Conservation (phyloP, 345 rosid species). For the Carallia brachiata region DNA sequence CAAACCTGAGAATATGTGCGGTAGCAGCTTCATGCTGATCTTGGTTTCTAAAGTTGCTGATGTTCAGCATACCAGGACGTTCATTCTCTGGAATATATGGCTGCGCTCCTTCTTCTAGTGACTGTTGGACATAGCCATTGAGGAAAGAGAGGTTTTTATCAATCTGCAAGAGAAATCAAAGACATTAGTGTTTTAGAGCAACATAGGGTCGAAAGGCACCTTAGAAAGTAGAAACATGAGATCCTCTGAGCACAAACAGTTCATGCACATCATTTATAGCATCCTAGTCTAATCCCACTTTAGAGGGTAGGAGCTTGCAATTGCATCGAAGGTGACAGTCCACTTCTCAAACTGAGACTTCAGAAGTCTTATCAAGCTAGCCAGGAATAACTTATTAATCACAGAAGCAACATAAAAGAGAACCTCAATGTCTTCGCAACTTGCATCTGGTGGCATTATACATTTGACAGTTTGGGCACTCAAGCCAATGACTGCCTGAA, state of each 20-base stretch:
- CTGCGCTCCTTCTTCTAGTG: constrained; percentile 76
- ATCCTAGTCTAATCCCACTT: too few species aligned
- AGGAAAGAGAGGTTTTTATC: constrained; percentile 82
- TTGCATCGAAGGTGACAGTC: background rate
- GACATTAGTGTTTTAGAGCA: background rate
- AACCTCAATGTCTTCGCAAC: constrained; percentile 97
- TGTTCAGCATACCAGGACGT: constrained; percentile 51
- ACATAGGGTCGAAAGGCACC: background rate
- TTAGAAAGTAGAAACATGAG: background rate
- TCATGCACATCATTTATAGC: too few species aligned
- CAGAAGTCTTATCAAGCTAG: background rate
- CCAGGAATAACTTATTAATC: background rate
- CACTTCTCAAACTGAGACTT: background rate
- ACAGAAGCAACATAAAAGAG: background rate
- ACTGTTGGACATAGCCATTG: constrained; percentile 57
- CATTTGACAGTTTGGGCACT: constrained; percentile 63
- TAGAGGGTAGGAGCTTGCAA: background rate
- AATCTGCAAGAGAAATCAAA: constrained; percentile 48
- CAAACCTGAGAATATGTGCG: constrained; percentile 78
- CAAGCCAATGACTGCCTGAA: constrained; percentile 66
- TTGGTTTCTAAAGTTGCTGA: constrained; percentile 53
- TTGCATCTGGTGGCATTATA: constrained; percentile 83
- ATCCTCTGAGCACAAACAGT: background rate
- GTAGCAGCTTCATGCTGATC: constrained; percentile 56
- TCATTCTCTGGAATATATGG: constrained; percentile 79